Conservation (phyloP, 345 rosid species). For the Eucalyptus victrix region DNA sequence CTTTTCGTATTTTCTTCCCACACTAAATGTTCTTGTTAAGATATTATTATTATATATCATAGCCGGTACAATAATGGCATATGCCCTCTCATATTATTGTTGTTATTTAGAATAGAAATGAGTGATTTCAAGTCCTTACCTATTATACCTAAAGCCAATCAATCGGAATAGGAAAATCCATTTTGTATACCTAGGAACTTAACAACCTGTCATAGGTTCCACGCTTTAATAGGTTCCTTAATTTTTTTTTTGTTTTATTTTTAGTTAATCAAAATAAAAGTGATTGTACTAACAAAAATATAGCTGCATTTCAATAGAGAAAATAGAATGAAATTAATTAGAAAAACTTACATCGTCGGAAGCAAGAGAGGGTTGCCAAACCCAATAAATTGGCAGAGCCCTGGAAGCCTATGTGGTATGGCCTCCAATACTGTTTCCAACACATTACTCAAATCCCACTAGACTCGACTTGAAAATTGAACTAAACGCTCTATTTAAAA, state of each 20-base stretch:
- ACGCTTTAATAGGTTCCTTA: background rate
- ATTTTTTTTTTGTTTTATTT: background rate
- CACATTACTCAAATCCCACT: background rate
- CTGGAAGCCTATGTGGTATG: background rate
- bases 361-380: background rate
- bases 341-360: background rate
- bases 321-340: background rate
- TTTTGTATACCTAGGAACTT: no score
- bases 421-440: background rate
- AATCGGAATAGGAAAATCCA: no score
- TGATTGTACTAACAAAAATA: background rate
- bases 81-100: background rate
- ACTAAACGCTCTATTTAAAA: background rate
- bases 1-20: background rate
- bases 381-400: background rate
- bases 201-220: no score
- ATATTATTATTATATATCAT: background rate
- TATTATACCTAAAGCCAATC: no score
- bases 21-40: background rate
- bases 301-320: background rate
- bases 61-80: background rate
- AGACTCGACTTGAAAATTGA: background rate
- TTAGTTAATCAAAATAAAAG: background rate
- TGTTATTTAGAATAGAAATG: no score
- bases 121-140: no score